These are phyloP conservation scores for Ophiostoma australiae DNA, from an alignment of 2,329 filamentous ascomycete genomes.

Conservation along the genomic window DNA sequence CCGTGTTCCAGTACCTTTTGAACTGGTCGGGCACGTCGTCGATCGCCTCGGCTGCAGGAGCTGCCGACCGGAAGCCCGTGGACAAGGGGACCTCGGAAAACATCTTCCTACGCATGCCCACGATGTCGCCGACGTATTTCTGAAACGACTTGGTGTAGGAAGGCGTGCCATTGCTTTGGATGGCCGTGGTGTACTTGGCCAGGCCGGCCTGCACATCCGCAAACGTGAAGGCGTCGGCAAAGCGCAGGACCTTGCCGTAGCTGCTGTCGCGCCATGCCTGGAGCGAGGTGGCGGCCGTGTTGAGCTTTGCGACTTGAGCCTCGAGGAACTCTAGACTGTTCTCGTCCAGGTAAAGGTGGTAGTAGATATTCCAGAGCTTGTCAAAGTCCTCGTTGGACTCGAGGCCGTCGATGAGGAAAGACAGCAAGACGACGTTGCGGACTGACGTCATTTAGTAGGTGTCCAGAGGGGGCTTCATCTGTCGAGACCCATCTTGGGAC, in stretches of 20 bases:
- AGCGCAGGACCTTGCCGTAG: conserved; percentile 44
- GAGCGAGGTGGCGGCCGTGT: conserved; percentile 36
- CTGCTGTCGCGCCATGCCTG: conserved; percentile 41
- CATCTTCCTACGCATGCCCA: background rate
- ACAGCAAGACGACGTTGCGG: conserved; percentile 51
- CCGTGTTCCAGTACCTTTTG: background rate
- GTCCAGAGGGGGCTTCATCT: too few species aligned
- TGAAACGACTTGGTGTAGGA: background rate
- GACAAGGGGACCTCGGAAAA: background rate
- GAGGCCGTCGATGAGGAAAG: conserved; percentile 44
- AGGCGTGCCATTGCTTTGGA: background rate
- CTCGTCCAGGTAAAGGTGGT: conserved; percentile 46
- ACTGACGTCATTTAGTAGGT: conserved; percentile 36
- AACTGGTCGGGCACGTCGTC: background rate
- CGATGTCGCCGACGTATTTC: background rate
- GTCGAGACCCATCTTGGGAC: too few species aligned
- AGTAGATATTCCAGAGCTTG: conserved; percentile 51
- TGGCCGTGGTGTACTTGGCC: conserved; percentile 26
- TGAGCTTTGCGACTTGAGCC: conserved; percentile 43
- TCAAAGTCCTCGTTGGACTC: conserved; percentile 26
- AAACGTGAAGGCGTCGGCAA: conserved; percentile 48
- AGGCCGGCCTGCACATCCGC: conserved; percentile 40
- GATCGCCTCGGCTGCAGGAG: background rate
- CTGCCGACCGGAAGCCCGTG: background rate
- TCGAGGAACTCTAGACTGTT: conserved; percentile 37